phyloP scores from a whole-genome alignment of 2,329 filamentous ascomycete species.

The Talaromyces sp. region DNA sequence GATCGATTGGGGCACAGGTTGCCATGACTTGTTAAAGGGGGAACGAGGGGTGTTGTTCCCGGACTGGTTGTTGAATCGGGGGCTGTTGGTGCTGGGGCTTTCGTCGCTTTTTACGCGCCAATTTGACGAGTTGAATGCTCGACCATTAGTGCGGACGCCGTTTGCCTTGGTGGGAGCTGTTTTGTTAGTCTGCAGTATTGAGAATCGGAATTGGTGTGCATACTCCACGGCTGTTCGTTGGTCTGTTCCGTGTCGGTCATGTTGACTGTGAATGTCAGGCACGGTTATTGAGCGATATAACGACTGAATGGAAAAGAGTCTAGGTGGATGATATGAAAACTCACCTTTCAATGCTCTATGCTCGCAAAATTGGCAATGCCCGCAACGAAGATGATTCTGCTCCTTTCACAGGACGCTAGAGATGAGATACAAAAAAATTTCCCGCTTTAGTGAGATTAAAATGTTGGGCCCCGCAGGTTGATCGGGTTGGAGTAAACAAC shows the following conservation, averaged over 20 bases:
- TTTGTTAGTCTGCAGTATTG: slow-evolving; percentile 15
- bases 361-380: slow-evolving; percentile 5
- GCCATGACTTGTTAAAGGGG: slow-evolving; percentile 27
- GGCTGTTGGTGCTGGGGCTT: slow-evolving; percentile 30
- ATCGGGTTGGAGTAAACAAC: neutral
- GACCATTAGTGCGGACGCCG: slow-evolving; percentile 35
- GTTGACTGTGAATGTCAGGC: slow-evolving; percentile 2
- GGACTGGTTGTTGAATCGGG: slow-evolving; percentile 27
- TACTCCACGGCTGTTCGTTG: slow-evolving; percentile 18
- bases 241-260: slow-evolving; percentile 18
- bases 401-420: neutral
- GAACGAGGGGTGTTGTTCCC: slow-evolving; percentile 30
- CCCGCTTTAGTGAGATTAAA: slow-evolving; percentile 9
- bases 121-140: slow-evolving; percentile 40
- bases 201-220: neutral
- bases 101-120: slow-evolving; percentile 42
- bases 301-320: neutral
- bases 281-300: neutral
- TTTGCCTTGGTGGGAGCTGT: slow-evolving; percentile 33
- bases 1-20: slow-evolving; percentile 33
- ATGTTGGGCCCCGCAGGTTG: slow-evolving; percentile 11
- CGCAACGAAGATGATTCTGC: neutral
- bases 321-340: neutral
- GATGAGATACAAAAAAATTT: slow-evolving; percentile 16
- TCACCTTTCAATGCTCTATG: slow-evolving; percentile 2